Base-by-base conservation (phyloP, 2,329 filamentous ascomycete genomes). In the Beauveria medogensis region DNA sequence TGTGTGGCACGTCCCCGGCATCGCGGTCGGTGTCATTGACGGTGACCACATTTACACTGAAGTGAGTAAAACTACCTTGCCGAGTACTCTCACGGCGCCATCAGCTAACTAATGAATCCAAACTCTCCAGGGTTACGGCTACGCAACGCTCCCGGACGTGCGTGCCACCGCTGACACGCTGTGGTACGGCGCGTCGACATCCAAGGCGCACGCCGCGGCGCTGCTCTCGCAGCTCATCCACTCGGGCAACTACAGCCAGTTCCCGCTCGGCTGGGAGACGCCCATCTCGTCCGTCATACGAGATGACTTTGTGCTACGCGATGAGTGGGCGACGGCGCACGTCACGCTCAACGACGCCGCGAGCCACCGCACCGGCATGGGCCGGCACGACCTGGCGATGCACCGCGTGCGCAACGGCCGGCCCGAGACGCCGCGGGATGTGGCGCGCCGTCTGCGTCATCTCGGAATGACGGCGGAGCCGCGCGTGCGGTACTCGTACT, bases 161-260 rank as follows among this genome's bases (percentile, higher is more conserved):
- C 75, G 63, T 69, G 78, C 63, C 63, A 76, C 65, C 66, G 73
- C 56, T 62, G 71, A 79, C 34, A 84, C 82, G 0, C 72, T 85
- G 3, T 85, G 81, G 71, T 82, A 80, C 62, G 75, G 74, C 2
- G 84, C 77, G 2, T 84, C 81, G 47, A 83, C 77, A 1, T 83
- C 81, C 22, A 86, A 86, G 67, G 78, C 81, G 2, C 77, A 82
- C 52, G 80, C 78, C 0, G 76, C 79, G 1, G 81, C 81, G 1
- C 73, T 75, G 0, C 68, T 86, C 3, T 68, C 84, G 1, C 75
- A 78, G 1, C 67, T 82, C 2, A 75, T 85, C 8, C 71, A 83
- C 6, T 75, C 76, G n/a, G 72, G 78, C 8, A 40, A 63, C 26
- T 63, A 68, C 47, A 60, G 68, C 2, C 57, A 55, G 2, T 53